Base-by-base conservation (phyloP, 2,329 filamentous ascomycete species). In the Colletotrichum lindemuthianum region DNA sequence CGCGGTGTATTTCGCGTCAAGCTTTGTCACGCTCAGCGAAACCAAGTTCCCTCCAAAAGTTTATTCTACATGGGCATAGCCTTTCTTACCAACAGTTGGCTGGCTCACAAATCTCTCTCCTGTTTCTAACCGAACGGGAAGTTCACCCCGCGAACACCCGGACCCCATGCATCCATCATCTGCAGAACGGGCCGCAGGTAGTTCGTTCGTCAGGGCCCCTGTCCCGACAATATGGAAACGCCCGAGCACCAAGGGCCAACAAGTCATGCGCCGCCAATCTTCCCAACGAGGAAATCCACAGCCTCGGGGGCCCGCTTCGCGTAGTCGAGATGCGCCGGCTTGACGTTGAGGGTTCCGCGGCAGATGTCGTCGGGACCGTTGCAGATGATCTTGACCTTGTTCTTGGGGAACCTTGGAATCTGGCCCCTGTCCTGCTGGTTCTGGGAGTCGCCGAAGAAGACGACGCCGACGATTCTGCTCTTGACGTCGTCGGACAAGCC, bases 301-400 rank as follows among this genome's bases (percentile, higher is more conserved):
- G 72, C 74, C 44, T 73, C 73, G 1, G 71, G 71, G 8, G 74
- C 73, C 66, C 75, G 74, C 39, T 71, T 73, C 39, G 71, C 67
- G 65, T 80, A 80, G 65, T 77, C 73, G 57, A 78, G 73, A 65
- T 80, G 78, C 8, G 74, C 70, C 2, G 73, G 70, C 49, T 72
- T 73, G 12, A 78, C 71, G 34, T 70, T 70, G 11, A 80, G 70
- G 1, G 69, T 73, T 51, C 77, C 76, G 8, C 61, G 68, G 70
- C 78, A 80, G 56, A 79, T 72, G 24, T 72, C 68, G 66, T 81
- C 78, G 50, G 75, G 75, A 8, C 63, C 15, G 64, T 79, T 80
- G 70, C 78, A 81, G 70, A 79, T 78, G 63, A 79, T 74, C 41
- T 75, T 71, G 44, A 74, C 75, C 67, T 74, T 72, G 50, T 75